Conservation (phyloP, 1,284 basidiomycete genomes). For the Cutaneotrichosporon sp. region DNA sequence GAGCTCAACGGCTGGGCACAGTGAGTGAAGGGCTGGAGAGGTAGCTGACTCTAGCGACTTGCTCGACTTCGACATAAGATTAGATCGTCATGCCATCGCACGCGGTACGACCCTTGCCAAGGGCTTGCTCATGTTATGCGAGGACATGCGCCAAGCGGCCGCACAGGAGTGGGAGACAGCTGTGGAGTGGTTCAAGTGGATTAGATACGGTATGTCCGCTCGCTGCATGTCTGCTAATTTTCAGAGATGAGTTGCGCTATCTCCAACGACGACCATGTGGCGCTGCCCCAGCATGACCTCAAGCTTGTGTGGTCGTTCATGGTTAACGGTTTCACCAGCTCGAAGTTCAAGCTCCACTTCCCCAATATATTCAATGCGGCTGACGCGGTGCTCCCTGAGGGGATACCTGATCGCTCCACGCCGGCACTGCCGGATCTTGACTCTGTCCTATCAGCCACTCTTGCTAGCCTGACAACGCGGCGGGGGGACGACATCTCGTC, state of each 20-base stretch:
- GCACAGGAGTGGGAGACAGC: conserved; percentile 29
- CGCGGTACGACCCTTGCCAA: conserved; percentile 1
- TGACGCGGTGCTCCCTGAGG: conserved; percentile 1
- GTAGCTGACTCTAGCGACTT: neutral
- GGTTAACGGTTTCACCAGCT: conserved; percentile 33
- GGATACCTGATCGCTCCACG: neutral
- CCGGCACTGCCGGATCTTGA: neutral
- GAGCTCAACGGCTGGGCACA: conserved; percentile 33
- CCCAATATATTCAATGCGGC: conserved; percentile 18
- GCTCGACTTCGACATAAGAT: conserved; percentile 1
- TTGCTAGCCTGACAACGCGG: neutral
- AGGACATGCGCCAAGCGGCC: conserved; percentile 34
- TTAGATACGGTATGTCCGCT: conserved; percentile 37
- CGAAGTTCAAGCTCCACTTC: conserved; percentile 30
- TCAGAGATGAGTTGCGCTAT: conserved; percentile 12
- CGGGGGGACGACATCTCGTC: neutral
- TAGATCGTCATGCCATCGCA: neutral
- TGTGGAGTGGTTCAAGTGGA: conserved; percentile 42
- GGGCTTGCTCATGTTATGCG: conserved; percentile 19
- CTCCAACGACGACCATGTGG: conserved; percentile 10
- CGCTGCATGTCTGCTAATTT: neutral
- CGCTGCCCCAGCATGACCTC: conserved; percentile 29
- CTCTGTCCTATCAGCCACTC: conserved; percentile 8
- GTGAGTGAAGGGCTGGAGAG: neutral
- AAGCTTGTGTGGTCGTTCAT: conserved; percentile 44